A percentile compares a stretch with the other conserved stretches of the same genome.
Evolutionary conservation across 2,329 filamentous ascomycete genomes (phyloP).

Genomic region (Aureobasidium sp.): DNA sequence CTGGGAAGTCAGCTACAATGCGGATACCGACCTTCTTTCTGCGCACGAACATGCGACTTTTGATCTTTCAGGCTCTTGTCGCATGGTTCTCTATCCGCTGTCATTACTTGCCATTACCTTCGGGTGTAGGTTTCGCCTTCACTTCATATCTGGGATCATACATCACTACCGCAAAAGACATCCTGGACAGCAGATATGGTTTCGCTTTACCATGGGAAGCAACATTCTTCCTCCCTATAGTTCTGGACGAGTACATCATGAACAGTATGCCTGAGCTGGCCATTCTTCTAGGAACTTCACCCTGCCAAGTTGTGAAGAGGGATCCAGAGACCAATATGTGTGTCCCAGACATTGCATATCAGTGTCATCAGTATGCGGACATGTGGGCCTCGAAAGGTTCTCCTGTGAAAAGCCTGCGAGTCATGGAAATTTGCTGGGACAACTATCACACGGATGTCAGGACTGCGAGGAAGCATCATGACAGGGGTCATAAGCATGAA

Average conservation of each 20-base stretch:
- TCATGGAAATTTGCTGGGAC: not conserved
- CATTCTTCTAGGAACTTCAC: not conserved
- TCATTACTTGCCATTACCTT: not conserved
- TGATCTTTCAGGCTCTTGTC: constrained; percentile 3
- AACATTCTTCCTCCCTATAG: not conserved
- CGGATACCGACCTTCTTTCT: constrained; percentile 5
- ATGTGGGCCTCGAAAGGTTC: not conserved
- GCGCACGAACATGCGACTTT: not conserved
- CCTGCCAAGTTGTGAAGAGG: not conserved
- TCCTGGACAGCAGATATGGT: not conserved
- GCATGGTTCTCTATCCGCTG: not conserved
- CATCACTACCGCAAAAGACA: not conserved
- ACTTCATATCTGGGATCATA: not conserved
- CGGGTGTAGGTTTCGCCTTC: not conserved
- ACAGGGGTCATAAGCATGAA: not conserved
- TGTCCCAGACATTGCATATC: not conserved
- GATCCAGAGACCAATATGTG: not conserved
- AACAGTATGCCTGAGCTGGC: constrained; percentile 5
- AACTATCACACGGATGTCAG: not conserved
- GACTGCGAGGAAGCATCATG: not conserved
- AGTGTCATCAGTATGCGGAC: not conserved
- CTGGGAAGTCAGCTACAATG: not conserved
- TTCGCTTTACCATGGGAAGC: constrained; percentile 4
- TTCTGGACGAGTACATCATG: not conserved
- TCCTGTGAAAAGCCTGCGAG: not conserved